phyloP scores from a whole-genome alignment of 2,329 filamentous ascomycete species.

The Penicillium frequentans region DNA sequence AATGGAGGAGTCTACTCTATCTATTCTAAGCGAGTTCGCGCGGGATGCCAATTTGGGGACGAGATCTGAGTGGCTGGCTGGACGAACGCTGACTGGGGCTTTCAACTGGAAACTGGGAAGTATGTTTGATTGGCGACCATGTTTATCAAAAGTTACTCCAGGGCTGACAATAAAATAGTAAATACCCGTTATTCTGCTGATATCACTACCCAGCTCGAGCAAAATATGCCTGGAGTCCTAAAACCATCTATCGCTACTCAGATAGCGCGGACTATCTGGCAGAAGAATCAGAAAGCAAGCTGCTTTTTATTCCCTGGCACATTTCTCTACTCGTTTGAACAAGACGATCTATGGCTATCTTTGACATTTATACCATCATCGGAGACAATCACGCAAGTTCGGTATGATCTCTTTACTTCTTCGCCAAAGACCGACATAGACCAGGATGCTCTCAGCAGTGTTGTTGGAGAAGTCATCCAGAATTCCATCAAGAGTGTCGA shows the following conservation, averaged over 20 bases:
- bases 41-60: conserved; percentile 4
- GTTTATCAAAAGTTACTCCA: not conserved
- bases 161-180: not conserved
- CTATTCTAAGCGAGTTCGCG: conserved; percentile 14
- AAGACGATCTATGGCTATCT: conserved; percentile 20
- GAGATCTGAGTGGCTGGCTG: conserved; percentile 26
- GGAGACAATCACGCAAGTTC: conserved; percentile 26
- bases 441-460: not conserved
- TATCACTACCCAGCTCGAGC: conserved; percentile 3
- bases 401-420: conserved; percentile 30
- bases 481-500: conserved; percentile 12
- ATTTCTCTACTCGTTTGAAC: conserved; percentile 22
- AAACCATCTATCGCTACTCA: conserved; percentile 1
- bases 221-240: not conserved
- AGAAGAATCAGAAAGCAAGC: not conserved
- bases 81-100: conserved; percentile 24
- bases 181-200: conserved; percentile 1
- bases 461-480: conserved; percentile 2
- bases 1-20: conserved; percentile 1
- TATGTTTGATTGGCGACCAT: conserved; percentile 4
- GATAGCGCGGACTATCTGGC: conserved; percentile 1
- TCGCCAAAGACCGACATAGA: not conserved
- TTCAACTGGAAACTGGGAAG: conserved; percentile 39
- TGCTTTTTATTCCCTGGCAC: conserved; percentile 24
- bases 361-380: conserved; percentile 29